Evolutionary conservation across 805 yeast species (phyloP), one percentile per base, ranked within the genome.

Genomic region (Candida pseudoglaebosa): DNA sequence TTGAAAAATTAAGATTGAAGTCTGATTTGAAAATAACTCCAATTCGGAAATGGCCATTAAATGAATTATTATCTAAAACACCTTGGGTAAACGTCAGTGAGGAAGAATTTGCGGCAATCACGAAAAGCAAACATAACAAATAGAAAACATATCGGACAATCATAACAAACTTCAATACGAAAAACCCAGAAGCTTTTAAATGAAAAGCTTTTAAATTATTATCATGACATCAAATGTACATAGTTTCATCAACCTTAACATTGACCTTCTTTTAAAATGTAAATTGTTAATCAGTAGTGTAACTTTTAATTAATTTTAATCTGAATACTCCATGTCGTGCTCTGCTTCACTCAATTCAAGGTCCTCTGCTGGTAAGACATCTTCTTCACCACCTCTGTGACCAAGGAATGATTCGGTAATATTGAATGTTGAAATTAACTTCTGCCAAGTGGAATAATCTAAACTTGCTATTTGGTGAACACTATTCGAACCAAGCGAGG

Each of bases 1-100:
- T 65, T 54, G 96, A 89, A 54, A 48, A 56, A 13, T 71, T 74
- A 4, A 56, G 61, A 14, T 30, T 59, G 15, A 63, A 70, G 9
- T 75, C 89, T 0, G 73, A 70, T 4, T 50, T 84, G 30, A 70
- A 62, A 8, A 75, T 79, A 2, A 52, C 72, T n/a, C 95, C 95
- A 1, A 65, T 78, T 1, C 67, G 88, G 34, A 86, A 80, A 59
- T 91, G 99, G 99, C 90, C 95, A 1, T 53, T 89, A 42, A 60
- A 71, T 34, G 74, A 79, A 7, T 51, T 80, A 30, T 47, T 67
- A 12, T 45, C 59, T 2, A 70, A 71, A 7, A 73, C 70, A n/a
- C 82, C 80, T 2, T 77, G 85, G 85, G 45, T 44, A 13, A 36
- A 43, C 9, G 52, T 54, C n/a, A 34, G 34, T 13, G 53, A 52